Percentiles rank a stretch among this genome's conserved stretches.
phyloP scores from a whole-genome alignment of 768 basidiomycete species.

The Xerocomellus amylosporus region DNA sequence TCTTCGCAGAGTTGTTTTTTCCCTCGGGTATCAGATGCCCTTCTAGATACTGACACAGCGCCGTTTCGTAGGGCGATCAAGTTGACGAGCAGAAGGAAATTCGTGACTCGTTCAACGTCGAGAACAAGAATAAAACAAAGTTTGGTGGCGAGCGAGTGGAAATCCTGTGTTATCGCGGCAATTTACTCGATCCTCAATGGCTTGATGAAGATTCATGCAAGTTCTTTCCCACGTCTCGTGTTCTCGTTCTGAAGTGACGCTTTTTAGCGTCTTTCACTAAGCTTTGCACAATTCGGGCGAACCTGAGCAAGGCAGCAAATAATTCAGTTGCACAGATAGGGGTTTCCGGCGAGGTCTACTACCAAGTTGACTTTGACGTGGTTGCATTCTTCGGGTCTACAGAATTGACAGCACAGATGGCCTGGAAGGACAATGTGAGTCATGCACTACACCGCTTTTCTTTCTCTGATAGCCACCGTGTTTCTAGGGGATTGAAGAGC shows the following conservation, averaged over 20 bases:
- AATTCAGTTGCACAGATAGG: background rate
- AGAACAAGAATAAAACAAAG: no score
- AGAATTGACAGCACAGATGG: constrained; percentile 1
- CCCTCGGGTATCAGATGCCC: background rate
- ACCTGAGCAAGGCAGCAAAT: background rate
- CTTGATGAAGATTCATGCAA: constrained; percentile 6
- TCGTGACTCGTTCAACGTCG: background rate
- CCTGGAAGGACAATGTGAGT: constrained; percentile 3
- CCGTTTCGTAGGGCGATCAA: background rate
- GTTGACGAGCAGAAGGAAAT: constrained; percentile 1
- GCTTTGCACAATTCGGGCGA: background rate
- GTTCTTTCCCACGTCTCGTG: background rate
- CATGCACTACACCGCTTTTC: background rate
- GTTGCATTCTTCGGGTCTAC: background rate
- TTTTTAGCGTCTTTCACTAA: background rate
- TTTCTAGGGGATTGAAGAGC: background rate
- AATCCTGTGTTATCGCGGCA: constrained; percentile 2
- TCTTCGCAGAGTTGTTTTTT: constrained; percentile 1
- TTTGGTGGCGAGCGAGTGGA: background rate
- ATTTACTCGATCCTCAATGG: background rate
- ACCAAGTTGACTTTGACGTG: background rate
- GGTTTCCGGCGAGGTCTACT: background rate
- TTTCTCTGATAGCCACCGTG: background rate
- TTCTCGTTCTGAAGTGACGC: background rate
- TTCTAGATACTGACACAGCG: background rate